phyloP scores from a whole-genome alignment of 139 green algal species.

The Coelastrella sp. region DNA sequence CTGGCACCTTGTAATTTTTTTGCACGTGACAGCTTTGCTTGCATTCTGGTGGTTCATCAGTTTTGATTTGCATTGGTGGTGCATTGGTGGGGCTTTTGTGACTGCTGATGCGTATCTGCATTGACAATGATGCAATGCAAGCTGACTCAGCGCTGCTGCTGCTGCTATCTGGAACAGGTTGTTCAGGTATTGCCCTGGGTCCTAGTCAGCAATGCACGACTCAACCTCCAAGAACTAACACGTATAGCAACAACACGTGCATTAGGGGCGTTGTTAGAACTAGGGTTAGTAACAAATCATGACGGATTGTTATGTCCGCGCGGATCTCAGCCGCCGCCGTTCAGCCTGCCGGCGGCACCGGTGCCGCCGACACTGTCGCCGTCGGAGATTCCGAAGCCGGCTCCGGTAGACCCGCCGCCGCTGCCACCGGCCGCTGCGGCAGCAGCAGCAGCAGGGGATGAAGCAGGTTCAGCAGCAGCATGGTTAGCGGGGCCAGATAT shows the following conservation, averaged over 20 bases:
- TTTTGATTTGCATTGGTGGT: too few species aligned
- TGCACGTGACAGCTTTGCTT: too few species aligned
- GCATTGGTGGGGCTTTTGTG: too few species aligned
- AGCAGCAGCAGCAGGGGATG: slow-evolving; percentile 35
- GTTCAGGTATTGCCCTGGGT: slow-evolving; percentile 72
- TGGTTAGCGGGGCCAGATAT: slow-evolving; percentile 29
- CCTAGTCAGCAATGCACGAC: slow-evolving; percentile 54
- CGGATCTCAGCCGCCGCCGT: slow-evolving; percentile 12
- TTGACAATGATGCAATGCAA: not conserved
- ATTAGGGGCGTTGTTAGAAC: slow-evolving; percentile 67
- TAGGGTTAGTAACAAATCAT: slow-evolving; percentile 45
- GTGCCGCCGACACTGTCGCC: slow-evolving; percentile 2
- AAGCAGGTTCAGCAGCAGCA: slow-evolving; percentile 20
- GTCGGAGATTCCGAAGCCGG: not conserved
- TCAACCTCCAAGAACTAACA: slow-evolving; percentile 59
- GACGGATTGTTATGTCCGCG: not conserved
- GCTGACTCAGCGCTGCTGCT: not conserved
- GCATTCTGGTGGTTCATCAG: too few species aligned
- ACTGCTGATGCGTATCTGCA: too few species aligned
- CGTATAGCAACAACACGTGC: slow-evolving; percentile 59
- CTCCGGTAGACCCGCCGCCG: not conserved
- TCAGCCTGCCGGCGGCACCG: not conserved
- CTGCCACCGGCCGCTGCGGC: not conserved
- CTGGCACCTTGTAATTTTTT: too few species aligned
- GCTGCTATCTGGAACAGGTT: slow-evolving; percentile 35